Evolutionary conservation across 768 basidiomycete genomes (phyloP).

Genomic region (Cytidiella melzeri): DNA sequence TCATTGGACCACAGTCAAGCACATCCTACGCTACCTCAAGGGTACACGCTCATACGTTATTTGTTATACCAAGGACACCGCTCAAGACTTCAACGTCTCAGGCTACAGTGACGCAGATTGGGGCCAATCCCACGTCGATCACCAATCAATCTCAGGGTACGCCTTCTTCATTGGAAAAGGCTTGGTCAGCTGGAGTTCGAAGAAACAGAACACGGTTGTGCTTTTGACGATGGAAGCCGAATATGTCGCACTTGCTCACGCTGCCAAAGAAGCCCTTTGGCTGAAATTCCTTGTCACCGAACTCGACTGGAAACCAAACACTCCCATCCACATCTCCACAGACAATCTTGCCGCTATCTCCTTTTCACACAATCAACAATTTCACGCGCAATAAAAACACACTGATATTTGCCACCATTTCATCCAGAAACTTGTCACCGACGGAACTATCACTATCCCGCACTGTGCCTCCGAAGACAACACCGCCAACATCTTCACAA

Average conservation of each 20-base stretch:
- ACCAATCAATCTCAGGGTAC: slow-evolving; percentile 32
- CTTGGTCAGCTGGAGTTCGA: no score
- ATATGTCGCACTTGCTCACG: no score
- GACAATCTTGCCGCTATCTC: slow-evolving; percentile 34
- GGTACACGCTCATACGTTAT: slow-evolving; percentile 26
- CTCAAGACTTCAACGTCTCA: no score
- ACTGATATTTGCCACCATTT: no score
- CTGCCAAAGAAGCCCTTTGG: no score
- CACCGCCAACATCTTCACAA: slow-evolving; percentile 31
- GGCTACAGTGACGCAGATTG: no score
- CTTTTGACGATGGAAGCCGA: slow-evolving; percentile 36
- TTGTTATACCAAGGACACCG: slow-evolving; percentile 17
- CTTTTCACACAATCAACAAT: slow-evolving; percentile 23
- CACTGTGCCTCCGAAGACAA: slow-evolving; percentile 24
- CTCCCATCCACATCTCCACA: slow-evolving; percentile 23
- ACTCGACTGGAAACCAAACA: slow-evolving; percentile 21
- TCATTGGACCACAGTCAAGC: no score
- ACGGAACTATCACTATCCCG: slow-evolving; percentile 10
- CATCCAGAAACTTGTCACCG: slow-evolving; percentile 23
- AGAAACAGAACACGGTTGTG: no score
- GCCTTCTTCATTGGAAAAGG: no score
- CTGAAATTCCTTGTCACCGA: slow-evolving; percentile 27
- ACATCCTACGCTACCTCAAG: no score
- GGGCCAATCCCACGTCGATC: no score
- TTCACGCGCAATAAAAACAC: no score